Evolutionary conservation across 2,329 filamentous ascomycete species (phyloP), one percentile per base, ranked within the genome.

Genomic region (Graphilbum fragrans): DNA sequence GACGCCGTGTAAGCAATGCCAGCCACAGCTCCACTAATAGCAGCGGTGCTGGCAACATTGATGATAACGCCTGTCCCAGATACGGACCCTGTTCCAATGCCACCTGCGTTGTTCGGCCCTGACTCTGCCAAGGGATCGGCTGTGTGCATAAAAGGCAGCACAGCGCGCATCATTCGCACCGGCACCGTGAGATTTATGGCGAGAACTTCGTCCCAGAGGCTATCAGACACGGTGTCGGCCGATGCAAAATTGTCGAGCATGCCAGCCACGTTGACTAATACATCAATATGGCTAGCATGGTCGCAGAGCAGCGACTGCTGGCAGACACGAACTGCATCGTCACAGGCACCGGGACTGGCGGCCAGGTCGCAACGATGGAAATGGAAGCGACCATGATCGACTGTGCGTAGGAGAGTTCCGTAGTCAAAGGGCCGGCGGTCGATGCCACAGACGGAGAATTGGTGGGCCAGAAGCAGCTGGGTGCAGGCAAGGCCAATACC

Each of bases 231-330:
- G 2, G 61, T 47, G 39, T 58, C 55, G 6, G 59, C 64, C 10
- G 61, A 62, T 43, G 68, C 65, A 39, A 65, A 58, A 47, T 62
- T 64, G 36, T 66, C 66, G 44, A 70, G 66, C 35, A 64, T 51
- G 37, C 70, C 69, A 5, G 74, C 74, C 12, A 72, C 62, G 41
- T 79, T 76, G 10, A 68, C 70, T 19, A 71, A 68, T 9, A 70
- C 66, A 48, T 74, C 69, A 9, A 76, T 60, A 41, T 64, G 64
- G 8, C 70, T 70, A 14, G 51, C 54, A 40, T 8, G 25, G 18
- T 17, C 31, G 41, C 29, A 29, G 52, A 53, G 53, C 40, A 50
- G 55, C 17, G 52, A 46, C n/a, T 44, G 47, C 23, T 53, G 45
- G 36, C 55, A 58, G 23, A 57, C 52, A 34, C 51, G 49, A 5